Base-by-base conservation (phyloP, 148 eudicot species). In the Rhododendron henanense region DNA sequence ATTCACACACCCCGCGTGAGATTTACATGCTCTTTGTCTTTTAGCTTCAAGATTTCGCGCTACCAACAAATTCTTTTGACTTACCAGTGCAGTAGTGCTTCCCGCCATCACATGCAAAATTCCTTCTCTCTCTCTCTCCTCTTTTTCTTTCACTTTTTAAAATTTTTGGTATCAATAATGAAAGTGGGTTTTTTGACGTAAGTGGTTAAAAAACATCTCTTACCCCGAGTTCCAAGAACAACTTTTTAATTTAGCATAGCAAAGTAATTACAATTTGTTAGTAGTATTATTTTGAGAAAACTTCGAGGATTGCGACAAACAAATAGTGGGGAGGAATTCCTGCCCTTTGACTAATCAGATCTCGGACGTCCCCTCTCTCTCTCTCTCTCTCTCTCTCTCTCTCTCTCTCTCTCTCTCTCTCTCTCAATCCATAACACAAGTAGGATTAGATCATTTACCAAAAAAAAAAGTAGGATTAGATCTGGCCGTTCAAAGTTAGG, bases 41-140 rank as follows among this genome's bases (percentile, higher is more conserved):
- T 63, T 79, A 61, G 76, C 45, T 14, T 45, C 10, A 25, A 65
- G 47, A 84, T 81, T 81, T 73, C 19, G 55, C 85, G 44, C 87
- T 55, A 85, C 87, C 85, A 81, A 88, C 85, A 75, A 85, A 81
- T 59, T 74, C 84, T 47, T 88, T 88, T 87, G 85, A 87, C 82
- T 88, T 21, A 13, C 31, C 45, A 37, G 45, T 15, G 21, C 69
- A 23, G 69, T 63, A 74, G 78, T 33, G 78, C 45, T 74, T 74
- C 78, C 45, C 44, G 78, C 78, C 78, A 33, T 31, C 41, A 33
- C 78, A 31, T 71, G 41, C 77, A 9, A 71, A 71, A 28, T 33
- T 74, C 78, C 14, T 6, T 61, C 69, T 63, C 69, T 61, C 77
- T 31, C 78, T 44, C 74, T 39, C 28, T 57, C 21, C 13, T 15